These are phyloP conservation scores for Prorocentrum cordatum DNA, from an alignment of 169 alveolate genomes.

Conservation along the genomic window DNA sequence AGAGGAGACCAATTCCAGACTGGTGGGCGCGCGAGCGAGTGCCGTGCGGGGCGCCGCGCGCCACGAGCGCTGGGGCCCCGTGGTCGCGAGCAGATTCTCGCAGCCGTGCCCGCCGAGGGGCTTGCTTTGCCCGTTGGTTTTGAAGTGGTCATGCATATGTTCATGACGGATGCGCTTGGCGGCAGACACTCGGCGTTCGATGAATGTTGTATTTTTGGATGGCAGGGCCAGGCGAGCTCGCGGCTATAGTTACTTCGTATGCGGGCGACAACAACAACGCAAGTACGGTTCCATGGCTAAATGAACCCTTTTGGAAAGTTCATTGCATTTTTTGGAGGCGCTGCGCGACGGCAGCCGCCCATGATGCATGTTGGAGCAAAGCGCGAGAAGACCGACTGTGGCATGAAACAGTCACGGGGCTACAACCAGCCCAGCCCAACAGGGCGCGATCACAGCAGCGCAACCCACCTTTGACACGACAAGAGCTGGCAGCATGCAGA, in stretches of 20 bases:
- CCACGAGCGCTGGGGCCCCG: no score
- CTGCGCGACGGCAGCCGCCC: background rate
- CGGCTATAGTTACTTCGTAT: background rate
- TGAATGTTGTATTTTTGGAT: background rate
- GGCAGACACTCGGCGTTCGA: background rate
- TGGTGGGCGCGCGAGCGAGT: no score
- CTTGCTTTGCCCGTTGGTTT: no score
- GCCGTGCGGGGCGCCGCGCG: no score
- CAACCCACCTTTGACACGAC: background rate
- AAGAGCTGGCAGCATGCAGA: background rate
- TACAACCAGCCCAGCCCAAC: background rate
- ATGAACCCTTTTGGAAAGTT: background rate
- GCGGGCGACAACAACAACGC: background rate
- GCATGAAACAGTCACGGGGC: no score
- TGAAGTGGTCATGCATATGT: background rate
- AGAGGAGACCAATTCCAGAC: no score
- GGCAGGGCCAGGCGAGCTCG: background rate
- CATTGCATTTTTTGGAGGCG: background rate
- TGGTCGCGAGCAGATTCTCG: no score
- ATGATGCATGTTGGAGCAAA: background rate
- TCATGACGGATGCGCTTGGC: background rate
- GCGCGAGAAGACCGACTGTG: background rate
- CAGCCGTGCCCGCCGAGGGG: no score
- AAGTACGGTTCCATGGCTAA: background rate
- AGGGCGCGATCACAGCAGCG: background rate